Conservation (phyloP, 805 yeast genomes). For the Teunomyces atbi region DNA sequence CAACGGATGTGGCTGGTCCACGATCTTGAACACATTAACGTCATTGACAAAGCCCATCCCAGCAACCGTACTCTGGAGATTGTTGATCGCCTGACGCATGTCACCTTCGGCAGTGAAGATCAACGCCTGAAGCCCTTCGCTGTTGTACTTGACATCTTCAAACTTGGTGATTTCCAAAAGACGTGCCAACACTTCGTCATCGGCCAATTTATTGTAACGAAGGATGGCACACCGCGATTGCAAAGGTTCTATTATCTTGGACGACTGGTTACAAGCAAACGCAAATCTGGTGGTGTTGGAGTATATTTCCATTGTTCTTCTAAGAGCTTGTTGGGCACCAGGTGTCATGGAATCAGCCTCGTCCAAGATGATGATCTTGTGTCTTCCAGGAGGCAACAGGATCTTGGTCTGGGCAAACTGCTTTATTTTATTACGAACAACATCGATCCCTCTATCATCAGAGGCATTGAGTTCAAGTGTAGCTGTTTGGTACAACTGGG, state of each 20-base stretch:
- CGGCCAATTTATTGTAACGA: constrained; percentile 76
- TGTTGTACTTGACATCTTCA: constrained; percentile 75
- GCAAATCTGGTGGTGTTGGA: constrained; percentile 96
- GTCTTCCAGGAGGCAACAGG: constrained; percentile 81
- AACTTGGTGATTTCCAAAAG: constrained; percentile 64
- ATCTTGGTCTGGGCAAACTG: constrained; percentile 95
- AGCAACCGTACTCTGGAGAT: constrained; percentile 88
- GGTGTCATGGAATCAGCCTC: constrained; percentile 98
- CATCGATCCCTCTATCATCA: constrained; percentile 97
- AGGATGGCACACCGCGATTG: constrained; percentile 96
- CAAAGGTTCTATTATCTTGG: constrained; percentile 92
- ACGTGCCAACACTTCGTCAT: constrained; percentile 80
- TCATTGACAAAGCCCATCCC: constrained; percentile 92
- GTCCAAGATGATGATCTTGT: constrained; percentile 88
- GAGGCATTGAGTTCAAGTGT: constrained; percentile 93
- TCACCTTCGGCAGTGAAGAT: constrained; percentile 97
- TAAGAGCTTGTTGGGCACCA: constrained; percentile 91
- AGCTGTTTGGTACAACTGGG: constrained; percentile 67
- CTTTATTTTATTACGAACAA: constrained; percentile 89
- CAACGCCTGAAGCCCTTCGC: constrained; percentile 90
- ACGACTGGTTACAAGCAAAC: constrained; percentile 95
- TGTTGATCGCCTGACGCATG: constrained; percentile 97
- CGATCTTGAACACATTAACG: constrained; percentile 90
- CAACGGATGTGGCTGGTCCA: constrained; percentile 94
- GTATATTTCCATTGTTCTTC: constrained; percentile 93